These are phyloP conservation scores for Striga hermonthica DNA, from an alignment of 305 asterid species.

Conservation along the genomic window DNA sequence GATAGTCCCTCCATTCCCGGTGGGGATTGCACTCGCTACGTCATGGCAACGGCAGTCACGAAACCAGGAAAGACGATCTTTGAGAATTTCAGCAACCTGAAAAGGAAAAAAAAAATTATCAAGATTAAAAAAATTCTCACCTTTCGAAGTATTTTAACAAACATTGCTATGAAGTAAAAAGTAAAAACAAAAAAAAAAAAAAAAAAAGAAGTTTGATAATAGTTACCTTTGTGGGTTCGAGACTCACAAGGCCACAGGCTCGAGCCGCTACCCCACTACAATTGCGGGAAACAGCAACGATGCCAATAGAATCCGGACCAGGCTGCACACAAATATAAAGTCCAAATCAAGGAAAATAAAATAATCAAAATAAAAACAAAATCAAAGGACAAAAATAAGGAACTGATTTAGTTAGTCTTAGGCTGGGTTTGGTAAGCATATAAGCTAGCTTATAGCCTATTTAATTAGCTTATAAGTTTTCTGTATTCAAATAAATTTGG, in stretches of 20 bases:
- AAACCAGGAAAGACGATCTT: slow-evolving; percentile 96
- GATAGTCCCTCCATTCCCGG: slow-evolving; percentile 91
- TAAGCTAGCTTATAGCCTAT: too few relatives aligned
- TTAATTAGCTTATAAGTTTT: too few relatives aligned
- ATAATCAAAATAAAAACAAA: background rate
- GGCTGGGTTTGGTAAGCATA: too few relatives aligned
- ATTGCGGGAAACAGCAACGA: slow-evolving; percentile 95
- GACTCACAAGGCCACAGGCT: slow-evolving; percentile 99
- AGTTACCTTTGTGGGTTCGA: slow-evolving; percentile 91
- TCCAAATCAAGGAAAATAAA: slow-evolving; percentile 5
- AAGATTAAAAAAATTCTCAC: too few relatives aligned
- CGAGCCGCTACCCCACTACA: slow-evolving; percentile 97
- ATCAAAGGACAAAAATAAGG: too few relatives aligned
- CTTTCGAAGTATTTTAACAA: too few relatives aligned
- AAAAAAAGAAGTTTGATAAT: background rate
- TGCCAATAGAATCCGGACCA: slow-evolving; percentile 99
- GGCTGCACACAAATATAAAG: slow-evolving; percentile 49
- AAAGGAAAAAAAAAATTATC: background rate
- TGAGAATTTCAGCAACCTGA: slow-evolving; percentile 89
- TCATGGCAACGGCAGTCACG: slow-evolving; percentile 86
- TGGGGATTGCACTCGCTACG: slow-evolving; percentile 68
- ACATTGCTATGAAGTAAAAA: too few relatives aligned
- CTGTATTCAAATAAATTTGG: too few relatives aligned
- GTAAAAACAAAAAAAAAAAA: too few relatives aligned
- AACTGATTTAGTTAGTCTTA: too few relatives aligned